These are phyloP conservation scores for Phytophthora citrophthora DNA, from an alignment of 352 stramenopile species.

Conservation along the genomic window DNA sequence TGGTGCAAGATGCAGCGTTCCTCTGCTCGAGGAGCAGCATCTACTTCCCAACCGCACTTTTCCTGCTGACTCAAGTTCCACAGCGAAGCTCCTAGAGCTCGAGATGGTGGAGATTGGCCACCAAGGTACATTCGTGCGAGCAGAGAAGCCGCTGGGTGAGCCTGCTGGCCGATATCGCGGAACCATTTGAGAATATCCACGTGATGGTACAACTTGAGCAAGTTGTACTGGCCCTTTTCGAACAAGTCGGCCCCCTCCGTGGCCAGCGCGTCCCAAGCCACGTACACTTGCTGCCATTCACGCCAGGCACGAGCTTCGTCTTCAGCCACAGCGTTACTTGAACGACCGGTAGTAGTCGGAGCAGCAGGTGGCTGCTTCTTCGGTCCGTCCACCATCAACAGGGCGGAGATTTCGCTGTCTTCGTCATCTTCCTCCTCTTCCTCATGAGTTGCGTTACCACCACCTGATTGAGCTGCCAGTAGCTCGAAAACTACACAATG, in stretches of 20 bases:
- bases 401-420: slow-evolving; percentile 40
- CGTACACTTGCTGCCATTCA: slow-evolving; percentile 43
- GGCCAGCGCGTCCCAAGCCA: slow-evolving; percentile 41
- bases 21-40: slow-evolving; percentile 21
- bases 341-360: slow-evolving; percentile 18
- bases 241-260: slow-evolving; percentile 35
- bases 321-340: slow-evolving; percentile 20
- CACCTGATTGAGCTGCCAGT: slow-evolving; percentile 15
- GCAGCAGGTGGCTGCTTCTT: slow-evolving; percentile 35
- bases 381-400: slow-evolving; percentile 46
- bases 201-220: slow-evolving; percentile 49
- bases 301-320: slow-evolving; percentile 40
- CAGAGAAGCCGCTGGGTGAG: slow-evolving; percentile 36
- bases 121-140: slow-evolving; percentile 43
- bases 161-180: slow-evolving; percentile 33
- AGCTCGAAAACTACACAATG: slow-evolving; percentile 41
- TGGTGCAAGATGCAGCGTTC: slow-evolving; percentile 39
- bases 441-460: neutral
- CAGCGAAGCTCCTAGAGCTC: slow-evolving; percentile 20
- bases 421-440: slow-evolving; percentile 27
- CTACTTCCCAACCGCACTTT: slow-evolving; percentile 15
- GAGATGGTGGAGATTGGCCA: slow-evolving; percentile 17
- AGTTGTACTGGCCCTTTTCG: slow-evolving; percentile 50
- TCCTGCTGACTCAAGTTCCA: slow-evolving; percentile 31
- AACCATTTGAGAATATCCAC: slow-evolving; percentile 52